Evolutionary conservation across 2,329 filamentous ascomycete species (phyloP).

Genomic region (Ilyonectria mors-panacis): DNA sequence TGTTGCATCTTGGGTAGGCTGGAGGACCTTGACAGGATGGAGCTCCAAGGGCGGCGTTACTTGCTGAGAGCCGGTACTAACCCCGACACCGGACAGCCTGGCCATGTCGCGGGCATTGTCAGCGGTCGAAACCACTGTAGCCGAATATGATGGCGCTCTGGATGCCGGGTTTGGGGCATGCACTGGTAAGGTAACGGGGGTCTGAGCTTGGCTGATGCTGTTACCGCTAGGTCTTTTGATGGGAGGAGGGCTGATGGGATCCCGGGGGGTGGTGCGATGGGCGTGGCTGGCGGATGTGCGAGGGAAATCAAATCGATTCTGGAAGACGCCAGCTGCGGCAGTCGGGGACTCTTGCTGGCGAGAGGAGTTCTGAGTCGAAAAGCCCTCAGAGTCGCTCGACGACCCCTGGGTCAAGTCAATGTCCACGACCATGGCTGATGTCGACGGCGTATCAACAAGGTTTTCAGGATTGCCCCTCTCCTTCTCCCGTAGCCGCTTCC

Average conservation of each 20-base stretch:
- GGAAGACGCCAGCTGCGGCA: background rate
- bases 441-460: constrained; percentile 39
- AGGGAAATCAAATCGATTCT: constrained; percentile 26
- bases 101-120: constrained; percentile 45
- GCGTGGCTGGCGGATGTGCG: constrained; percentile 14
- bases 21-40: constrained; percentile 27
- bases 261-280: constrained; percentile 27
- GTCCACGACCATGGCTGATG: constrained; percentile 32
- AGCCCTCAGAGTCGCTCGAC: constrained; percentile 34
- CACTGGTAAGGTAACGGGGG: background rate
- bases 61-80: constrained; percentile 42
- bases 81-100: constrained; percentile 37
- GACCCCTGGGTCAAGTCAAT: constrained; percentile 42
- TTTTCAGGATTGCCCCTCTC: constrained; percentile 48
- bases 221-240: constrained; percentile 40
- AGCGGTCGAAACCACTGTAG: constrained; percentile 24
- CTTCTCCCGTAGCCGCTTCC: constrained; percentile 38
- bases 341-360: constrained; percentile 11
- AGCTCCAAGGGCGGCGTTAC: constrained; percentile 43
- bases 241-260: constrained; percentile 50
- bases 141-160: background rate
- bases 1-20: constrained; percentile 31
- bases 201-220: constrained; percentile 14
- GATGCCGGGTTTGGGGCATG: background rate
- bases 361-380: background rate